Evolutionary conservation across 2,329 filamentous ascomycete genomes (phyloP).

Genomic region (Sphaceloma murrayae): DNA sequence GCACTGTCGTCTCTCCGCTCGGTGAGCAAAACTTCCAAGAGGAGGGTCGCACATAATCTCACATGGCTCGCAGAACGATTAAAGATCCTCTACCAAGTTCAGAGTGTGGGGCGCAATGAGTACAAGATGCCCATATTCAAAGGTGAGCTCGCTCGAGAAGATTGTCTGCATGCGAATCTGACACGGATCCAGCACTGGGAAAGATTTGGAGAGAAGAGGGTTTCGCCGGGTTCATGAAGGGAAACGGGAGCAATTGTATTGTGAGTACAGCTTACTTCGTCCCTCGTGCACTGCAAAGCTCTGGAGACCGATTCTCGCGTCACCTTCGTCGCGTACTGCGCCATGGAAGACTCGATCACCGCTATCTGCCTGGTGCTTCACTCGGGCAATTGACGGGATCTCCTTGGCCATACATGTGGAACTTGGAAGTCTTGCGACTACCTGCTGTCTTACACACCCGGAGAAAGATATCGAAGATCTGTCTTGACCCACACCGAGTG

Average conservation of each 20-base stretch:
- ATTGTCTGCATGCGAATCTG: too few relatives aligned
- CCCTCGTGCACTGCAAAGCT: too few relatives aligned
- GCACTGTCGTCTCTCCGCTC: constrained; percentile 91
- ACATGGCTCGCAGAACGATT: constrained; percentile 54
- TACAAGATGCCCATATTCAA: constrained; percentile 89
- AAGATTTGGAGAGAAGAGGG: constrained; percentile 99
- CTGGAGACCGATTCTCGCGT: too few relatives aligned
- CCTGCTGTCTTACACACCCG: too few relatives aligned
- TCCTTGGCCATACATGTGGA: too few relatives aligned
- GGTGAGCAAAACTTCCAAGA: constrained; percentile 4
- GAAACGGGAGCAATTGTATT: constrained; percentile 96
- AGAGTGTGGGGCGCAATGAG: constrained; percentile 79
- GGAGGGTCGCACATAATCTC: constrained; percentile 3
- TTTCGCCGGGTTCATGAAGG: constrained; percentile 94
- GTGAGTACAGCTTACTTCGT: not conserved
- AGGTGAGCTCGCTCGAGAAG: constrained; percentile 17
- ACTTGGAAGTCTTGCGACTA: too few relatives aligned
- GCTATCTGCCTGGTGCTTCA: too few relatives aligned
- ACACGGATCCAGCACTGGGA: constrained; percentile 47
- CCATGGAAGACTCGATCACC: too few relatives aligned
- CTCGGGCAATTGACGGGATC: too few relatives aligned
- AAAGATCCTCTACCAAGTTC: constrained; percentile 96
- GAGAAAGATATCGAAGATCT: too few relatives aligned
- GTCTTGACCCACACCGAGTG: too few relatives aligned
- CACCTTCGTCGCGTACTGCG: too few relatives aligned